phyloP scores from a whole-genome alignment of 108 stramenopile species.

The Pseudonitzschia delicatissima region DNA sequence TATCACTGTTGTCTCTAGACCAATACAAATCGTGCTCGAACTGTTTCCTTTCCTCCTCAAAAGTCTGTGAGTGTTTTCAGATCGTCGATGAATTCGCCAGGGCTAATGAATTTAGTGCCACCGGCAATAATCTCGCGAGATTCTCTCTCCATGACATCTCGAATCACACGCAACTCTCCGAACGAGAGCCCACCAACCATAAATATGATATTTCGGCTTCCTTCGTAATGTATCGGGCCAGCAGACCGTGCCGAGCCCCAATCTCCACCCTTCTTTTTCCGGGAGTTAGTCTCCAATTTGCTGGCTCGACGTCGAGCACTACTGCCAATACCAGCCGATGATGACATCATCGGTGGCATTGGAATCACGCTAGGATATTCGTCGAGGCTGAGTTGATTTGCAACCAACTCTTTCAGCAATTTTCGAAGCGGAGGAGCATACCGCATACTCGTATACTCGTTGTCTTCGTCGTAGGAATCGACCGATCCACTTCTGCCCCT shows the following conservation, averaged over 20 bases:
- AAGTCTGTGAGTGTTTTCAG: conserved; percentile 29
- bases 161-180: conserved; percentile 78
- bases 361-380: conserved; percentile 89
- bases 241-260: conserved; percentile 25
- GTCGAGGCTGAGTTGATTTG: conserved; percentile 65
- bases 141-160: conserved; percentile 74
- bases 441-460: conserved; percentile 79
- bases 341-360: conserved; percentile 43
- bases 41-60: no score
- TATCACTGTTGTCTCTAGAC: no score
- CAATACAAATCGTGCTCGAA: no score
- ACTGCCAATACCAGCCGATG: conserved; percentile 26
- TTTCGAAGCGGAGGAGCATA: conserved; percentile 73
- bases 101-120: conserved; percentile 65
- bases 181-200: conserved; percentile 86
- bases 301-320: conserved; percentile 20
- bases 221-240: conserved; percentile 37
- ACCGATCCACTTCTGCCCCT: background rate
- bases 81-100: conserved; percentile 63
- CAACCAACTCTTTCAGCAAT: conserved; percentile 64
- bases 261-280: conserved; percentile 28
- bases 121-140: conserved; percentile 83
- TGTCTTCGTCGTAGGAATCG: conserved; percentile 48
- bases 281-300: conserved; percentile 22
- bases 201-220: conserved; percentile 84